A percentile compares a stretch with the other conserved stretches of the same genome.
These are phyloP conservation scores for Xylaria sp. DNA, from an alignment of 2,329 filamentous ascomycete genomes.

Conservation along the genomic window DNA sequence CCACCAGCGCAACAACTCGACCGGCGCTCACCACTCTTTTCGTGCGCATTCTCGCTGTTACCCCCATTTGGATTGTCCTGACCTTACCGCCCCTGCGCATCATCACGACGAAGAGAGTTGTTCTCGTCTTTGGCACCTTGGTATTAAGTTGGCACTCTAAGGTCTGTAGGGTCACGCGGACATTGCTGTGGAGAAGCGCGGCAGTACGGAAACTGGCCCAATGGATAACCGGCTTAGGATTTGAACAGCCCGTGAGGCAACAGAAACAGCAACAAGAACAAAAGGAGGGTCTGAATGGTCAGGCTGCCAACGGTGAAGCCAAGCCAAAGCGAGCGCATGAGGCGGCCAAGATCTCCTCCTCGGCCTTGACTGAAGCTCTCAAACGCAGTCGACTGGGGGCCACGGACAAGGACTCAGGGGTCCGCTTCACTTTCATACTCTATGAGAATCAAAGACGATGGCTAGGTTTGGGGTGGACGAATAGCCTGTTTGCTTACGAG, in stretches of 20 bases:
- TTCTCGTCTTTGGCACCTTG: constrained; percentile 87
- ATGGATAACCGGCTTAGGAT: constrained; percentile 82
- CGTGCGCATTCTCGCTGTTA: constrained; percentile 86
- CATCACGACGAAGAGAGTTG: constrained; percentile 84
- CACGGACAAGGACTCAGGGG: constrained; percentile 77
- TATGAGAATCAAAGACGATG: constrained; percentile 97
- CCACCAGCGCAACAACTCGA: constrained; percentile 88
- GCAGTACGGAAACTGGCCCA: constrained; percentile 75
- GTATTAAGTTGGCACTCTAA: constrained; percentile 92
- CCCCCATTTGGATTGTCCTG: constrained; percentile 86
- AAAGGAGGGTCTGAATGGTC: constrained; percentile 42
- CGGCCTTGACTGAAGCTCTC: constrained; percentile 49
- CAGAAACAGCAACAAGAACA: constrained; percentile 47
- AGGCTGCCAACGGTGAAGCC: constrained; percentile 28
- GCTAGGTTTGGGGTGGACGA: constrained; percentile 95
- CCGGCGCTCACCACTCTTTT: constrained; percentile 91
- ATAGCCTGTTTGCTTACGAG: constrained; percentile 89
- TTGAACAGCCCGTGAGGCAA: constrained; percentile 62
- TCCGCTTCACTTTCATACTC: constrained; percentile 95
- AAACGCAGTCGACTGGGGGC: constrained; percentile 54
- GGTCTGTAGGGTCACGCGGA: constrained; percentile 83
- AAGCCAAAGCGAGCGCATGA: constrained; percentile 53
- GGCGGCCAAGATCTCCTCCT: constrained; percentile 44
- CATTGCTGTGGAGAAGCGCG: constrained; percentile 89
- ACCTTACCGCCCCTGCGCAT: constrained; percentile 85